Percentiles rank a stretch among this genome's conserved stretches.
phyloP scores from a whole-genome alignment of 371 early-diverging fungal species.

The Rhizopus delemar region DNA sequence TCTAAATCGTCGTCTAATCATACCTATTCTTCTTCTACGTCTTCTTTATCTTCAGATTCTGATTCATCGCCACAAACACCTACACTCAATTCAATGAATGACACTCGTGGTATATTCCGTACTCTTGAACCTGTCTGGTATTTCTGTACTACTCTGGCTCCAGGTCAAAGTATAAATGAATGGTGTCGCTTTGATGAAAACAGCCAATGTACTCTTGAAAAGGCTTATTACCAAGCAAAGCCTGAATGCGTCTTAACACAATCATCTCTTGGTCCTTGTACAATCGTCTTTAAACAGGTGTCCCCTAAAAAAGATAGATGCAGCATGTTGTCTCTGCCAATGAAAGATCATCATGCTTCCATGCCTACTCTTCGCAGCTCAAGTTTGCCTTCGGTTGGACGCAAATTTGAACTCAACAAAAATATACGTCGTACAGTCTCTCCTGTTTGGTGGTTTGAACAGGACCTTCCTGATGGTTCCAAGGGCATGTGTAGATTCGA shows the following conservation, averaged over 20 bases:
- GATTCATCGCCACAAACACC: slow-evolving; percentile 29
- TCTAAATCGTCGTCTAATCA: slow-evolving; percentile 2
- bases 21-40: slow-evolving; percentile 22
- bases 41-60: slow-evolving; percentile 29
- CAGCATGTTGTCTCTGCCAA: slow-evolving; percentile 10
- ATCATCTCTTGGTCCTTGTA: slow-evolving; percentile 25
- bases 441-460: slow-evolving; percentile 52
- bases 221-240: slow-evolving; percentile 6
- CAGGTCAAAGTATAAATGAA: slow-evolving; percentile 9
- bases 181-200: slow-evolving; percentile 40
- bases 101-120: slow-evolving; percentile 45
- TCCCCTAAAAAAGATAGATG: slow-evolving; percentile 14
- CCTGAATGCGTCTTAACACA: slow-evolving; percentile 21
- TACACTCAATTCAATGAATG: slow-evolving; percentile 21
- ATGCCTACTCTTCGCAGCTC: slow-evolving; percentile 20
- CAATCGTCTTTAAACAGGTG: slow-evolving; percentile 17
- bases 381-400: not conserved
- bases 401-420: slow-evolving; percentile 28
- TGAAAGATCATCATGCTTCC: slow-evolving; percentile 20
- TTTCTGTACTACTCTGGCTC: slow-evolving; percentile 20
- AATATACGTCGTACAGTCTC: slow-evolving; percentile 36
- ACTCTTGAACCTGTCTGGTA: slow-evolving; percentile 50
- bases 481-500: slow-evolving; percentile 52
- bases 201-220: slow-evolving; percentile 30
- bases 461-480: slow-evolving; percentile 38